These are phyloP conservation scores for Exophiala viscosa DNA, from an alignment of 2,329 filamentous ascomycete species.

Conservation along the genomic window DNA sequence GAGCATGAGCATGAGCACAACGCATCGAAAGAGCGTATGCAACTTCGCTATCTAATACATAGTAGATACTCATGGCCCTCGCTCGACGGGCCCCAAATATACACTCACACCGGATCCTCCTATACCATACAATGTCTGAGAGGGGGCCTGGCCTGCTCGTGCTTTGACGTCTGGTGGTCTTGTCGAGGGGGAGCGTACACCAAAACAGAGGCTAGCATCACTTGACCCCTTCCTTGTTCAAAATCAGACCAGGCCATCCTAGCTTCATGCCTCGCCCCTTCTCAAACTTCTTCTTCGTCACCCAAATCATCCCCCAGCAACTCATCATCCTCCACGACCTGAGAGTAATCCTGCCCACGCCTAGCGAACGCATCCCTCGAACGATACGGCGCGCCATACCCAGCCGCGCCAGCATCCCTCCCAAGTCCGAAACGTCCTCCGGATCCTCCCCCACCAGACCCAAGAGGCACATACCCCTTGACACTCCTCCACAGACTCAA, in stretches of 20 bases:
- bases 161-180: no score
- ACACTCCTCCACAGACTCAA: slow-evolving; percentile 69
- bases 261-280: background rate
- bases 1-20: no score
- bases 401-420: slow-evolving; percentile 36
- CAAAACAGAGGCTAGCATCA: no score
- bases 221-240: background rate
- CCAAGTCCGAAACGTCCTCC: slow-evolving; percentile 38
- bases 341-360: slow-evolving; percentile 68
- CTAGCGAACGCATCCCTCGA: slow-evolving; percentile 85
- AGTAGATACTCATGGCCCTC: no score
- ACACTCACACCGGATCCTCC: no score
- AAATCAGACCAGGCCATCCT: background rate
- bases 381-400: slow-evolving; percentile 65
- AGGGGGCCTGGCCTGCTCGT: no score
- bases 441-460: slow-evolving; percentile 45
- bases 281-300: slow-evolving; percentile 61
- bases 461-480: slow-evolving; percentile 49
- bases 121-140: no score
- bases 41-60: no score
- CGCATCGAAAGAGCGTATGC: no score
- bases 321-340: slow-evolving; percentile 93
- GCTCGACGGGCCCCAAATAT: no score
- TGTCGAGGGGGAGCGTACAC: no score
- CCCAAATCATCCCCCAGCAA: slow-evolving; percentile 90